A percentile compares a stretch with the other conserved stretches of the same genome.
Conservation (phyloP, 148 eudicot species). For the Chenopodium formosanum region DNA sequence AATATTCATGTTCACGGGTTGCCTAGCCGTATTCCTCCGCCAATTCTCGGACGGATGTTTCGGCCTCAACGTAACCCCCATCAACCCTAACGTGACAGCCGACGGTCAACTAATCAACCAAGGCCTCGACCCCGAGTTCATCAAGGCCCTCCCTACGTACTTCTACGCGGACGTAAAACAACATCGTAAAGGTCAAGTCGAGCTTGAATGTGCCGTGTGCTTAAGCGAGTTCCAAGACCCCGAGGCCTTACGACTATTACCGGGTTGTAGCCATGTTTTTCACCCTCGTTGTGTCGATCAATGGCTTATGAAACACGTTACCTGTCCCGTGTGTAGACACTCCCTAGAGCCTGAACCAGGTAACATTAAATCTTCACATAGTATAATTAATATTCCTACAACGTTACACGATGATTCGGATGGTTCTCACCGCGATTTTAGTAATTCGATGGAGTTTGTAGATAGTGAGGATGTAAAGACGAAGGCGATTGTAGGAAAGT, state of each 20-base stretch:
- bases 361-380: constrained; percentile 8
- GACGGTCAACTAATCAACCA: constrained; percentile 18
- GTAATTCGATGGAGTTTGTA: no score
- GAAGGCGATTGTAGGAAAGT: constrained; percentile 24
- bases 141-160: constrained; percentile 49
- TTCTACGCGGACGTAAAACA: constrained; percentile 50
- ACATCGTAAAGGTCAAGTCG: constrained; percentile 42
- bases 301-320: constrained; percentile 44
- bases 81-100: constrained; percentile 4
- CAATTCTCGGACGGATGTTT: constrained; percentile 34
- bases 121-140: constrained; percentile 34
- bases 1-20: constrained; percentile 36
- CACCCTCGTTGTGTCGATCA: constrained; percentile 48
- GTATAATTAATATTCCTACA: constrained; percentile 2
- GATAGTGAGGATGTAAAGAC: constrained; percentile 1
- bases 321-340: constrained; percentile 58
- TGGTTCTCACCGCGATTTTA: neutral
- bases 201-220: constrained; percentile 58
- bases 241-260: constrained; percentile 53
- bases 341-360: constrained; percentile 23
- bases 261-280: constrained; percentile 58
- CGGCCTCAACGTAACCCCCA: constrained; percentile 23
- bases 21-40: constrained; percentile 37
- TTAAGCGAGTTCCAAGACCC: constrained; percentile 49
- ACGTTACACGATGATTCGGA: neutral